Percentiles rank a stretch among this genome's conserved stretches.
phyloP scores from a whole-genome alignment of 2,329 filamentous ascomycete species.

The Fusarium cicatricum region DNA sequence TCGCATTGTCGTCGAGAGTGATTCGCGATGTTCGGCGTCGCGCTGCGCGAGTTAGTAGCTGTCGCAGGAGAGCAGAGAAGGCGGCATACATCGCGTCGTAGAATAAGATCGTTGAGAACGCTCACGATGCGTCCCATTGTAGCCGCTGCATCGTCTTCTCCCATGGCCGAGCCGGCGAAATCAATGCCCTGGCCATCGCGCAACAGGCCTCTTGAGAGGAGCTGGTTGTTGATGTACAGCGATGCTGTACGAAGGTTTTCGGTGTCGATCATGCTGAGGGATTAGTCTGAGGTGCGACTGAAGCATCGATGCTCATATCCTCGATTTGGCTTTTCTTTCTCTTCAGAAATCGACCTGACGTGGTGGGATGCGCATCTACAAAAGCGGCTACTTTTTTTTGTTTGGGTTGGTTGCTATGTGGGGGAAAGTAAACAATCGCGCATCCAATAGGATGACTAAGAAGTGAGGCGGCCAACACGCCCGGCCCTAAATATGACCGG shows the following conservation, averaged over 20 bases:
- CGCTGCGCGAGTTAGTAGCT: conserved; percentile 62
- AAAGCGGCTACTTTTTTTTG: conserved; percentile 32
- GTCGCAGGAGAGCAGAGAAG: neutral
- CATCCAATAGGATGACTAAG: conserved; percentile 38
- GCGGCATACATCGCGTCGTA: conserved; percentile 79
- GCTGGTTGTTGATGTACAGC: conserved; percentile 76
- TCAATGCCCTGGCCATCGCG: conserved; percentile 79
- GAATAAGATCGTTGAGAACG: conserved; percentile 90
- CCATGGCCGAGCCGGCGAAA: conserved; percentile 76
- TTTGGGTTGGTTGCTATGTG: conserved; percentile 49
- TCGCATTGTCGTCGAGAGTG: conserved; percentile 79
- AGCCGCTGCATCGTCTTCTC: conserved; percentile 61
- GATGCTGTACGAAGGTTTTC: conserved; percentile 73
- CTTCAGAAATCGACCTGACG: conserved; percentile 15
- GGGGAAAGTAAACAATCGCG: conserved; percentile 51
- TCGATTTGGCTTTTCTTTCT: conserved; percentile 18
- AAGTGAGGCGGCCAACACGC: conserved; percentile 7
- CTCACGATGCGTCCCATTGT: conserved; percentile 90
- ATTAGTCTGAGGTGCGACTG: conserved; percentile 12
- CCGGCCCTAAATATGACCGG: neutral
- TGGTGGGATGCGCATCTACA: conserved; percentile 27
- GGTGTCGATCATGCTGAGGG: conserved; percentile 60
- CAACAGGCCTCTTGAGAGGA: conserved; percentile 70
- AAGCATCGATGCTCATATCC: conserved; percentile 34
- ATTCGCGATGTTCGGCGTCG: conserved; percentile 88